Evolutionary conservation across 2,329 filamentous ascomycete genomes (phyloP).

Genomic region (Talaromyces atroroseus): DNA sequence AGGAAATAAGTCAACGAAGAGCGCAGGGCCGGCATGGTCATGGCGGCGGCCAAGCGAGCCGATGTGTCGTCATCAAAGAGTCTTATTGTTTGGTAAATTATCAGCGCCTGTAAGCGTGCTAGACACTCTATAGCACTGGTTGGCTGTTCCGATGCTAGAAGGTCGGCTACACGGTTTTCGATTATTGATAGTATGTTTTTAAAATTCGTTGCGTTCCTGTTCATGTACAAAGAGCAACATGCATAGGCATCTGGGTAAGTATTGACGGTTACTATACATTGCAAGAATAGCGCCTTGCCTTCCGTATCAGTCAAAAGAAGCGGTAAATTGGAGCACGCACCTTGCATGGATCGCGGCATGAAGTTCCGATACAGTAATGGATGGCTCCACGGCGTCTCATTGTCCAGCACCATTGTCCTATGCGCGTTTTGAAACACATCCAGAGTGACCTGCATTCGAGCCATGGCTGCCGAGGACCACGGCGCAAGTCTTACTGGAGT

Average conservation of each 20-base stretch:
- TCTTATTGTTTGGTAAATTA: constrained; percentile 48
- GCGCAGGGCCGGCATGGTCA: constrained; percentile 24
- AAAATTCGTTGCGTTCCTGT: constrained; percentile 46
- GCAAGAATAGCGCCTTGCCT: background rate
- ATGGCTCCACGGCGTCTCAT: constrained; percentile 52
- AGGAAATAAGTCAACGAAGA: constrained; percentile 19
- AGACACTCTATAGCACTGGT: constrained; percentile 27
- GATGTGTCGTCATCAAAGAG: constrained; percentile 50
- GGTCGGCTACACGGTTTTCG: constrained; percentile 40
- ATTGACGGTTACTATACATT: background rate
- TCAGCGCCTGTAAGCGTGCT: constrained; percentile 44
- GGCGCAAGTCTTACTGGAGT: constrained; percentile 9
- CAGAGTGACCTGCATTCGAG: constrained; percentile 32
- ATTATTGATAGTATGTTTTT: constrained; percentile 48
- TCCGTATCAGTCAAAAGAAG: background rate
- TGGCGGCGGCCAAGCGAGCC: constrained; percentile 36
- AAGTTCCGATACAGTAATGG: constrained; percentile 44
- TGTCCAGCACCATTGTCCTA: constrained; percentile 45
- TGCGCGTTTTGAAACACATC: constrained; percentile 43
- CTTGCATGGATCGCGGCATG: constrained; percentile 51
- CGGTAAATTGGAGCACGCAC: constrained; percentile 21
- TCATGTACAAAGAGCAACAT: constrained; percentile 49
- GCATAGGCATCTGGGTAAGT: constrained; percentile 44
- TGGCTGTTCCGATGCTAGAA: constrained; percentile 33
- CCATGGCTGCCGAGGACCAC: constrained; percentile 19